A percentile compares a stretch with the other conserved stretches of the same genome.
Conservation (phyloP, 768 basidiomycete species). For the Scleroderma citrinum region DNA sequence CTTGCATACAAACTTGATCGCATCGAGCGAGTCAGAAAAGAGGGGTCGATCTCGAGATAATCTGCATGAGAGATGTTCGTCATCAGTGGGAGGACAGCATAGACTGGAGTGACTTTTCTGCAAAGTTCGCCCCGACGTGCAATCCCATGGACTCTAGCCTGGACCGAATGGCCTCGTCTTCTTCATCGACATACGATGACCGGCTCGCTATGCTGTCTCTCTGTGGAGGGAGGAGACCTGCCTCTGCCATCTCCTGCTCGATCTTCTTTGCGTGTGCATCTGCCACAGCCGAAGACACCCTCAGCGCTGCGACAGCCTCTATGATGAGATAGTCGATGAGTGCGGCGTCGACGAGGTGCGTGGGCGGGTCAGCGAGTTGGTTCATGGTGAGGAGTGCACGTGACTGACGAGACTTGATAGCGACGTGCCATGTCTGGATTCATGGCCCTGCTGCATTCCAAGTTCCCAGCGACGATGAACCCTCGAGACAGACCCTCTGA, state of each 20-base stretch:
- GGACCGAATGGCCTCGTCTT: slow-evolving; percentile 63
- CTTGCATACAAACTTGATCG: slow-evolving; percentile 94
- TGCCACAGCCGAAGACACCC: slow-evolving; percentile 69
- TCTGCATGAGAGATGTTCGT: slow-evolving; percentile 34
- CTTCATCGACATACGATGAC: slow-evolving; percentile 43
- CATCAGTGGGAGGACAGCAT: not conserved
- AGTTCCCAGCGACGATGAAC: slow-evolving; percentile 49
- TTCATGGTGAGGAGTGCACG: not conserved
- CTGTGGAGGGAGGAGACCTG: slow-evolving; percentile 57
- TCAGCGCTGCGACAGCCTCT: slow-evolving; percentile 69
- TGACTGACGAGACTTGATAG: not conserved
- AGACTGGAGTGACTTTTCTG: slow-evolving; percentile 60
- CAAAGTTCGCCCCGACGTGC: slow-evolving; percentile 81
- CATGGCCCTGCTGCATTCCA: slow-evolving; percentile 42
- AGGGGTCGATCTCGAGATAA: slow-evolving; percentile 69
- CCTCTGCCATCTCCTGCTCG: slow-evolving; percentile 75
- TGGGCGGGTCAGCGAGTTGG: slow-evolving; percentile 56
- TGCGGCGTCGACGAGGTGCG: slow-evolving; percentile 55
- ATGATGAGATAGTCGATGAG: slow-evolving; percentile 86
- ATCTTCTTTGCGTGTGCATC: slow-evolving; percentile 57
- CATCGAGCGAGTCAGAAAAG: slow-evolving; percentile 81
- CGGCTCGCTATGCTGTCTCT: slow-evolving; percentile 33
- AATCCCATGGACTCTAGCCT: slow-evolving; percentile 79
- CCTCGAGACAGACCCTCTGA: slow-evolving; percentile 52
- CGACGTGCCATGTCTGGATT: slow-evolving; percentile 33